phyloP scores from a whole-genome alignment of 257 asterid species.

The Solanum corneliomulleri region DNA sequence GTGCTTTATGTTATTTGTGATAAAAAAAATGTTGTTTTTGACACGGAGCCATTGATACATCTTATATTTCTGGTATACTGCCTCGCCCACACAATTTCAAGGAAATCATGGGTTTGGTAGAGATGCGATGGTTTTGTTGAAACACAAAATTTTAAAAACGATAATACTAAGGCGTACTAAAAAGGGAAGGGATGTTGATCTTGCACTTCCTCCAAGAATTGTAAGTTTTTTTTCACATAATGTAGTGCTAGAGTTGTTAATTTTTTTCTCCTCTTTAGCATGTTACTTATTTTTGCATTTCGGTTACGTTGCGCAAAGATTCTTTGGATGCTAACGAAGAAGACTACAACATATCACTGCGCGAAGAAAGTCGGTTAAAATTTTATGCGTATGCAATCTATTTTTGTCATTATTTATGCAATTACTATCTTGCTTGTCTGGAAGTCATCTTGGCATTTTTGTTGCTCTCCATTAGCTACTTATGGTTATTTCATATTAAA shows the following conservation, averaged over 20 bases:
- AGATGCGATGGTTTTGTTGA: slow-evolving; percentile 76
- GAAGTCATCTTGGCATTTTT: not conserved
- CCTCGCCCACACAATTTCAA: slow-evolving; percentile 59
- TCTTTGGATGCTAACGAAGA: slow-evolving; percentile 69
- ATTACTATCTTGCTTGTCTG: not conserved
- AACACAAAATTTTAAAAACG: slow-evolving; percentile 64
- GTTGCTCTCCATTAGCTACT: not conserved
- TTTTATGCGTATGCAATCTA: slow-evolving; percentile 55
- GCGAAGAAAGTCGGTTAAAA: slow-evolving; percentile 77
- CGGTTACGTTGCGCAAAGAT: slow-evolving; percentile 67
- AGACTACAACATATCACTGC: slow-evolving; percentile 71
- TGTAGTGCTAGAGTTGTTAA: not conserved
- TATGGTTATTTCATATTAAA: not conserved
- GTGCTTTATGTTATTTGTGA: not conserved
- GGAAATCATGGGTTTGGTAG: slow-evolving; percentile 38
- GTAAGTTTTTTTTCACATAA: slow-evolving; percentile 25
- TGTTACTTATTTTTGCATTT: slow-evolving; percentile 5
- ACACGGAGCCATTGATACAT: not conserved
- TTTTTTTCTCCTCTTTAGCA: not conserved
- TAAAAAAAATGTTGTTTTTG: not conserved
- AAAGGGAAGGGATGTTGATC: slow-evolving; percentile 95
- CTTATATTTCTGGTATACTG: slow-evolving; percentile 33
- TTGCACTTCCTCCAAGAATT: slow-evolving; percentile 82
- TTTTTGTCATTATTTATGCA: not conserved
- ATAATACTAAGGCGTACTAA: slow-evolving; percentile 81